Evolutionary conservation across 164 flowering plant species (phyloP).

Genomic region (Stephania yunnanensis): DNA sequence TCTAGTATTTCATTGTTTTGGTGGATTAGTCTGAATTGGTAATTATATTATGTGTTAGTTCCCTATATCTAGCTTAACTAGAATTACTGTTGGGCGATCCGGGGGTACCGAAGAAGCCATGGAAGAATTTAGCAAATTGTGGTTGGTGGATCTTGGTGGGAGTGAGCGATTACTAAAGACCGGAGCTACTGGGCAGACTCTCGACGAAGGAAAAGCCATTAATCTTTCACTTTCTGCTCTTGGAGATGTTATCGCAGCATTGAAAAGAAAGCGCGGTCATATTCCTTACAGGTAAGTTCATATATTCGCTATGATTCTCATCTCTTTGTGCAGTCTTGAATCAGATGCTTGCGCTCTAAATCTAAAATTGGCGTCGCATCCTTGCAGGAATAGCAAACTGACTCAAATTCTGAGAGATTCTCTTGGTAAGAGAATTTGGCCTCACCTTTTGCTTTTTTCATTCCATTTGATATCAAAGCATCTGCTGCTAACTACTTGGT

Average conservation of each 20-base stretch:
- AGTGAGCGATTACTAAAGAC: constrained; percentile 79
- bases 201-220: constrained; percentile 82
- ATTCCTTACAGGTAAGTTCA: constrained; percentile 69
- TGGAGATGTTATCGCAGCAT: constrained; percentile 78
- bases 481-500: background rate
- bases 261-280: constrained; percentile 61
- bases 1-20: constrained; percentile 7
- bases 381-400: constrained; percentile 80
- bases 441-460: background rate
- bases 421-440: constrained; percentile 40
- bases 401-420: constrained; percentile 81
- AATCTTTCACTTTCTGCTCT: constrained; percentile 87
- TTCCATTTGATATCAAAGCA: background rate
- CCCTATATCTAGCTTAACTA: constrained; percentile 55
- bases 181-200: constrained; percentile 72
- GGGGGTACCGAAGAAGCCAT: constrained; percentile 30
- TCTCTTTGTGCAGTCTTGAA: background rate
- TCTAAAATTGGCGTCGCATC: background rate
- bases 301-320: too few species aligned
- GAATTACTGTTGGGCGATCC: constrained; percentile 50
- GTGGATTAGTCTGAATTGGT: constrained; percentile 26
- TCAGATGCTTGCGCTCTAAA: background rate
- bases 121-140: constrained; percentile 50
- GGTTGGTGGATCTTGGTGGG: constrained; percentile 97
- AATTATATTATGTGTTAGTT: constrained; percentile 40